These are phyloP conservation scores for Pleurotus tuoliensis DNA, from an alignment of 768 basidiomycete genomes.

Conservation along the genomic window DNA sequence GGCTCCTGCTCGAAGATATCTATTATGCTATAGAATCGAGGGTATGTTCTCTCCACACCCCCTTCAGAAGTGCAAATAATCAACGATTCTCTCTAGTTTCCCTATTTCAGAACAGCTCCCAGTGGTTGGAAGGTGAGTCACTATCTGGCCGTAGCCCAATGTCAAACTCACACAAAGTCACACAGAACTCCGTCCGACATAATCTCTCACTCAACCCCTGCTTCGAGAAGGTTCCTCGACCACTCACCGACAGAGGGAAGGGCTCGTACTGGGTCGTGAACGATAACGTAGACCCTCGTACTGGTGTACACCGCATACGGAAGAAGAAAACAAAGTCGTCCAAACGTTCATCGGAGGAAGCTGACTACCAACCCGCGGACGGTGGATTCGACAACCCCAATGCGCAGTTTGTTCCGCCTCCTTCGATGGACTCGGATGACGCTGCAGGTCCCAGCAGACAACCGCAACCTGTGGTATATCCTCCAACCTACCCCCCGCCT, in stretches of 20 bases:
- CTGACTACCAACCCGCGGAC: conserved; percentile 59
- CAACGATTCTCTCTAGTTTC: conserved; percentile 52
- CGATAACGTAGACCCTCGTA: conserved; percentile 84
- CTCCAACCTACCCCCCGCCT: conserved; percentile 44
- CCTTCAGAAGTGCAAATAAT: conserved; percentile 4
- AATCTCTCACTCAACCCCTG: conserved; percentile 89
- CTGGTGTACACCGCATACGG: conserved; percentile 83
- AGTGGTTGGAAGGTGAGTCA: conserved; percentile 86
- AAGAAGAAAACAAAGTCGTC: conserved; percentile 77
- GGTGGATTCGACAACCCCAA: conserved; percentile 52
- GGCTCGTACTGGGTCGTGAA: conserved; percentile 93
- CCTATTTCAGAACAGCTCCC: conserved; percentile 83
- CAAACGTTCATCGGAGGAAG: conserved; percentile 51
- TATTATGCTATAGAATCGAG: conserved; percentile 90
- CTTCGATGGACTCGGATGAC: conserved; percentile 55
- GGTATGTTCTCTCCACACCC: conserved; percentile 40
- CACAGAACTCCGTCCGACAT: conserved; percentile 85
- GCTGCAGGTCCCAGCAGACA: conserved; percentile 53
- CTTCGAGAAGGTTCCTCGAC: conserved; percentile 89
- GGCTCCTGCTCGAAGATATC: conserved; percentile 82
- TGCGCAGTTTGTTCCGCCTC: conserved; percentile 49
- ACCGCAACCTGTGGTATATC: conserved; percentile 36
- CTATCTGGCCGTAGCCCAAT: conserved; percentile 33
- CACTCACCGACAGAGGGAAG: conserved; percentile 86
- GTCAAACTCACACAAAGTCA: conserved; percentile 21